Evolutionary conservation across 108 stramenopile genomes (phyloP).

Genomic region (Fragilariopsis cylindrus): DNA sequence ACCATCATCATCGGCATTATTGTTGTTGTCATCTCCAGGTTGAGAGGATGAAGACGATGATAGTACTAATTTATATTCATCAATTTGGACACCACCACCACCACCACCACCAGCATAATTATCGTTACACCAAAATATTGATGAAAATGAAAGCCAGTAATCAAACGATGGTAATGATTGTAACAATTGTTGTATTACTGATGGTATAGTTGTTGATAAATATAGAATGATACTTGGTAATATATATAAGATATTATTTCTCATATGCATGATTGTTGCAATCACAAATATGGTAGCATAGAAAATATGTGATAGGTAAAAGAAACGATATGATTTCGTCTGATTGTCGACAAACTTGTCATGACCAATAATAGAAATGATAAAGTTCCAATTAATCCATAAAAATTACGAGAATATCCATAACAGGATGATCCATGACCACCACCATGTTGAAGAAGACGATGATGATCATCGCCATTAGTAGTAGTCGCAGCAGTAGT

Average conservation of each 20-base stretch:
- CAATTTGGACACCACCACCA: background rate
- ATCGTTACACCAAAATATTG: background rate
- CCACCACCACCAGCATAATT: background rate
- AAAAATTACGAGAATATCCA: slow-evolving; percentile 1
- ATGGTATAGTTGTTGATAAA: background rate
- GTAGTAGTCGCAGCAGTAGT: background rate
- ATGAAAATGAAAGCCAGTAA: too few species aligned
- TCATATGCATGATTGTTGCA: background rate
- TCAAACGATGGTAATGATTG: too few species aligned
- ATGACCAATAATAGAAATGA: background rate
- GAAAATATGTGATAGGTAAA: background rate
- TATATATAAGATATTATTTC: background rate
- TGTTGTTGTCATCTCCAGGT: background rate
- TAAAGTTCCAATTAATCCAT: background rate
- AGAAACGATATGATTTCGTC: slow-evolving; percentile 3
- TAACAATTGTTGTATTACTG: background rate
- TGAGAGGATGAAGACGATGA: too few species aligned
- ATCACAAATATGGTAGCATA: background rate
- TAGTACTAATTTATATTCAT: background rate
- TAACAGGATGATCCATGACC: background rate
- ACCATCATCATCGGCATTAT: background rate
- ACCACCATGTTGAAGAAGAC: background rate
- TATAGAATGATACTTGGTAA: background rate
- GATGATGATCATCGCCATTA: background rate
- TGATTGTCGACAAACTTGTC: background rate